Evolutionary conservation across 305 asterid species (phyloP).

Genomic region (Fraxinus albicans): DNA sequence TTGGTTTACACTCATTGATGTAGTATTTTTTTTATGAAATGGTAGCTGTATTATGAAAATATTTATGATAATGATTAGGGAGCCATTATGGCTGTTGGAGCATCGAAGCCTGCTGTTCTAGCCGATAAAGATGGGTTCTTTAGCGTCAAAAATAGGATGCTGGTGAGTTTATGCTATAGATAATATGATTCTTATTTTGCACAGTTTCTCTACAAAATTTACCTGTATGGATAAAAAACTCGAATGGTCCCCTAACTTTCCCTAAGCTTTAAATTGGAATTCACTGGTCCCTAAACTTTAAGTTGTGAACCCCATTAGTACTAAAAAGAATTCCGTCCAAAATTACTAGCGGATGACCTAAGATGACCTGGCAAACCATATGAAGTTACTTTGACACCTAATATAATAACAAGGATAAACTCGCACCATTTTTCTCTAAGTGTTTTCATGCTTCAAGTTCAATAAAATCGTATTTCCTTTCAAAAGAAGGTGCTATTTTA

Average conservation of each 20-base stretch:
- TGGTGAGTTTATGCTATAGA: constrained; percentile 46
- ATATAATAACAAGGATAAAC: neutral
- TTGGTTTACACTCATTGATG: neutral
- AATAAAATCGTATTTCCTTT: neutral
- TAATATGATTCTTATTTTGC: neutral
- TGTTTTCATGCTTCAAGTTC: neutral
- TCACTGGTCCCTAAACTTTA: neutral
- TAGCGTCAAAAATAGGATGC: constrained; percentile 65
- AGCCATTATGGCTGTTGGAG: constrained; percentile 98
- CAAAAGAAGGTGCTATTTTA: neutral
- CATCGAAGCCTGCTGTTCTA: constrained; percentile 76
- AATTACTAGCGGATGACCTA: neutral
- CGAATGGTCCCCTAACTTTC: neutral
- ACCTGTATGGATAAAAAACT: neutral
- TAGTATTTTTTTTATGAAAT: neutral
- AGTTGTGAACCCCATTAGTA: neutral
- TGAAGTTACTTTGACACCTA: neutral
- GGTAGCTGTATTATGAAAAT: constrained; percentile 9
- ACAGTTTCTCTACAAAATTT: neutral
- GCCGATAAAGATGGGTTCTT: constrained; percentile 71
- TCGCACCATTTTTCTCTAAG: neutral
- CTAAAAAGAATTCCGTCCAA: neutral
- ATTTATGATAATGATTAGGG: constrained; percentile 53
- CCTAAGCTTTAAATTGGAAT: neutral
- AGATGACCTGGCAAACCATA: neutral